These are phyloP conservation scores for Pseudogymnoascus sp. DNA, from an alignment of 2,329 filamentous ascomycete genomes.

Conservation along the genomic window DNA sequence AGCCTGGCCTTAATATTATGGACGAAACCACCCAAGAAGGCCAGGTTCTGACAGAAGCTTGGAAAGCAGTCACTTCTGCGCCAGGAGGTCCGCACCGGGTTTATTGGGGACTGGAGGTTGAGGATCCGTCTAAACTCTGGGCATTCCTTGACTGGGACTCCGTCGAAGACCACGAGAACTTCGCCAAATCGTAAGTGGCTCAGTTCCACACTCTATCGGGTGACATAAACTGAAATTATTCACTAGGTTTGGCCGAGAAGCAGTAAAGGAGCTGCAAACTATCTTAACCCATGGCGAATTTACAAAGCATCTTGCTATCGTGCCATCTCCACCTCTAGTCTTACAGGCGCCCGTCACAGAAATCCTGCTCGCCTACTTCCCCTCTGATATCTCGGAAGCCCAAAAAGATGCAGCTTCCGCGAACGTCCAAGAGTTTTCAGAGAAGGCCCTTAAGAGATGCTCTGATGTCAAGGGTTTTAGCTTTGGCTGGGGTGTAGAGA, in stretches of 20 bases:
- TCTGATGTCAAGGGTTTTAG: slow-evolving; percentile 17
- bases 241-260: slow-evolving; percentile 16
- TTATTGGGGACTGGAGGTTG: slow-evolving; percentile 20
- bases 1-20: slow-evolving; percentile 18
- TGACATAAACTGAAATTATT: neutral
- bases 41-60: slow-evolving; percentile 13
- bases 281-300: slow-evolving; percentile 19
- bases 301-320: slow-evolving; percentile 19
- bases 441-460: slow-evolving; percentile 9
- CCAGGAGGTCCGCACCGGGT: slow-evolving; percentile 18
- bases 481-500: slow-evolving; percentile 29
- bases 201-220: neutral
- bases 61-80: slow-evolving; percentile 12
- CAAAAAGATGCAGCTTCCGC: neutral
- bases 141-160: slow-evolving; percentile 25
- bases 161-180: slow-evolving; percentile 21
- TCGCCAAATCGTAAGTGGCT: slow-evolving; percentile 18
- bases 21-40: slow-evolving; percentile 19
- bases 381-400: neutral
- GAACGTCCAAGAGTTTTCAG: neutral
- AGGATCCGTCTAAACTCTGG: slow-evolving; percentile 20
- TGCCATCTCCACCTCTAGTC: slow-evolving; percentile 12
- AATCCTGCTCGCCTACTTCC: slow-evolving; percentile 4
- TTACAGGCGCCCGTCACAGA: slow-evolving; percentile 16
- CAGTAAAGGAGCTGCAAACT: slow-evolving; percentile 17